phyloP scores from a whole-genome alignment of 805 yeast genomes.

The Saccharomycopsis sp. region DNA sequence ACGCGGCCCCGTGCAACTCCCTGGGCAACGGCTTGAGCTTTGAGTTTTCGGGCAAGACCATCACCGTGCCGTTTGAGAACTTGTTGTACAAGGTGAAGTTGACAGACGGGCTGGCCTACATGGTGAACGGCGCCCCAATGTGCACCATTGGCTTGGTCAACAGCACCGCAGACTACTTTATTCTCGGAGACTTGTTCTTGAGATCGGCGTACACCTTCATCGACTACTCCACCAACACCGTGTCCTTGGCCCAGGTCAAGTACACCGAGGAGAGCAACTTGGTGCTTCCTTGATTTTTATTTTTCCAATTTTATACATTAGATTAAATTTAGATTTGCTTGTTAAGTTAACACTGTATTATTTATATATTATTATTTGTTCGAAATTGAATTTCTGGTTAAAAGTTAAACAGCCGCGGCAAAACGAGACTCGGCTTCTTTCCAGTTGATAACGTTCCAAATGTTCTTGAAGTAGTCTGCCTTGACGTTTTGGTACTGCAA shows the following conservation, averaged over 20 bases:
- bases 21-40: constrained; percentile 3
- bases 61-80: constrained; percentile 14
- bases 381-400: too few species aligned
- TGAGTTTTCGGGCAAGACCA: neutral
- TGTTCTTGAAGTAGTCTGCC: constrained; percentile 85
- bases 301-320: neutral
- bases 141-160: constrained; percentile 9
- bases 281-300: neutral
- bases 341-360: too few species aligned
- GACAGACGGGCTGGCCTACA: neutral
- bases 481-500: constrained; percentile 87
- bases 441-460: constrained; percentile 95
- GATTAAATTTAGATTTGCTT: too few species aligned
- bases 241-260: constrained; percentile 34
- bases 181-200: constrained; percentile 42
- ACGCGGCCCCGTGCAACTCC: constrained; percentile 6
- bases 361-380: too few species aligned
- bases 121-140: constrained; percentile 6
- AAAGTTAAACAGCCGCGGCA: constrained; percentile 25
- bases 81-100: constrained; percentile 2
- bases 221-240: constrained; percentile 37
- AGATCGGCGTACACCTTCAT: constrained; percentile 41
- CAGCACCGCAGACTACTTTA: constrained; percentile 18
- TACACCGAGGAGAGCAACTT: constrained; percentile 2
- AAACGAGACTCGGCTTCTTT: constrained; percentile 75